Evolutionary conservation across 2,329 filamentous ascomycete genomes (phyloP).

Genomic region (Pseudovirgaria hyperparasitica): DNA sequence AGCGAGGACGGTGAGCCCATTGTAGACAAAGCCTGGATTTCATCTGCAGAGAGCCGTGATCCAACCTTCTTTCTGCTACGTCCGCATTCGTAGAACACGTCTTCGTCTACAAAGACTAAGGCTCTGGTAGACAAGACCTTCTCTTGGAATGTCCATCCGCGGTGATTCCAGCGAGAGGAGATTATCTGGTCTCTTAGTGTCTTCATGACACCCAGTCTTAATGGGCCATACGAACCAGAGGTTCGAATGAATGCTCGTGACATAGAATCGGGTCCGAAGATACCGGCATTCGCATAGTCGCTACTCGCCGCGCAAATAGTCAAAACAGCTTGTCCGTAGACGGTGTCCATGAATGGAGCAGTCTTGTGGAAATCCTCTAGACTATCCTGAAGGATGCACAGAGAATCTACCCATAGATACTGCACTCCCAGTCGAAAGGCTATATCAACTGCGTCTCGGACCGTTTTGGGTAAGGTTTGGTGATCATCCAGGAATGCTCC

Average conservation of each 20-base stretch:
- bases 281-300: constrained; percentile 3
- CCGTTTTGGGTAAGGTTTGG: constrained; percentile 2
- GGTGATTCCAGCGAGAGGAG: constrained; percentile 4
- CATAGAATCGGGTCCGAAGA: no score
- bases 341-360: constrained; percentile 5
- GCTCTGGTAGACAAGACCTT: constrained; percentile 4
- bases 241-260: no score
- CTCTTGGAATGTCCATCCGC: constrained; percentile 7
- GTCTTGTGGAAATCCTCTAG: neutral
- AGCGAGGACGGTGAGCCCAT: no score
- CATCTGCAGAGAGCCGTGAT: no score
- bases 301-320: constrained; percentile 6
- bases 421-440: constrained; percentile 1
- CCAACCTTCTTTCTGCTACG: no score
- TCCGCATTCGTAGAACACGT: constrained; percentile 4
- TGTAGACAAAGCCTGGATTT: no score
- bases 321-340: constrained; percentile 5
- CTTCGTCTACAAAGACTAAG: constrained; percentile 3
- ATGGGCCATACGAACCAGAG: no score
- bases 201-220: no score
- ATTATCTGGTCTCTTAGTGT: no score
- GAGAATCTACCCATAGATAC: constrained; percentile 9
- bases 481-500: neutral
- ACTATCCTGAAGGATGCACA: constrained; percentile 8
- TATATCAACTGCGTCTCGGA: constrained; percentile 3